phyloP scores from a whole-genome alignment of 73 alveolate species.

The Tetrahymena malaccensis region DNA sequence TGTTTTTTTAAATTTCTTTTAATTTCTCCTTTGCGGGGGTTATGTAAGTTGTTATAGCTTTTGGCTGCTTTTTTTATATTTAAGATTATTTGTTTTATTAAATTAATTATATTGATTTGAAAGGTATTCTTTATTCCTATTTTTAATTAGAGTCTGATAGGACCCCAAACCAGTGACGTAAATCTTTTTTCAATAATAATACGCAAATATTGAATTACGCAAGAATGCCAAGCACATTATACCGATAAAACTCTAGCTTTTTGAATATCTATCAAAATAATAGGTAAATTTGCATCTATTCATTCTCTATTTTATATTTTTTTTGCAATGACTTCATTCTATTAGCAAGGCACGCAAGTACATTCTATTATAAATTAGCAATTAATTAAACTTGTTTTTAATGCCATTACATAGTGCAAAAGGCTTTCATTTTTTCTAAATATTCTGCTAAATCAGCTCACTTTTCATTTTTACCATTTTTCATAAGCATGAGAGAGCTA shows the following conservation, averaged over 20 bases:
- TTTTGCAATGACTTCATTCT: background rate
- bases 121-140: background rate
- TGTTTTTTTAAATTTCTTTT: background rate
- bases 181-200: background rate
- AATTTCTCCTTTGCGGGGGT: background rate
- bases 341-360: background rate
- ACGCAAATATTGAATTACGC: background rate
- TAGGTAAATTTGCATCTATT: background rate
- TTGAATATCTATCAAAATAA: background rate
- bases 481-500: too few species aligned
- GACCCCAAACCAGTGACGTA: background rate
- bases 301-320: background rate
- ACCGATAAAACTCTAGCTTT: background rate
- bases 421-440: too few species aligned
- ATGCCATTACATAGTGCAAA: too few species aligned
- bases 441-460: too few species aligned
- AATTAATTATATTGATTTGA: background rate
- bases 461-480: too few species aligned
- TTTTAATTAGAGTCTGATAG: background rate
- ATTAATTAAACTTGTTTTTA: too few species aligned
- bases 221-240: background rate
- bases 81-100: background rate
- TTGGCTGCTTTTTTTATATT: background rate
- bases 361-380: too few species aligned
- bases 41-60: background rate